Evolutionary conservation across 768 basidiomycete species (phyloP).

Genomic region (Sistotremastrum niveocremeum): DNA sequence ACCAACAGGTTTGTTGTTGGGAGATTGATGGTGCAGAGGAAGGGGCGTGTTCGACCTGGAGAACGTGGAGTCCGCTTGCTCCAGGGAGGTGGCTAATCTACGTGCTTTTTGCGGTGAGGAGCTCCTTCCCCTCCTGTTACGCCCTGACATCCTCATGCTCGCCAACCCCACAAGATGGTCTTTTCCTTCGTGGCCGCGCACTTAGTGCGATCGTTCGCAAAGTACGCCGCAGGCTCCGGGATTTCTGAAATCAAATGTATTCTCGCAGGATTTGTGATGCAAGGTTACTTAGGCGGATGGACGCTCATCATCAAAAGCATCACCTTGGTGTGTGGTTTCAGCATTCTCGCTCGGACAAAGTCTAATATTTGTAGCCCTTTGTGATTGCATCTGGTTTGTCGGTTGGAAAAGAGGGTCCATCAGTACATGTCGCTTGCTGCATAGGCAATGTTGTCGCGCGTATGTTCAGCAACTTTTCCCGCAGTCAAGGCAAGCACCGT

Average conservation of each 20-base stretch:
- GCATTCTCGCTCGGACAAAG: too few relatives aligned
- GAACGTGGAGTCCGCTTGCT: slow-evolving; percentile 67
- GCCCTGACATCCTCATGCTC: background rate
- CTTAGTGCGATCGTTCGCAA: slow-evolving; percentile 78
- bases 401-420: slow-evolving; percentile 97
- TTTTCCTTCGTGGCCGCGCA: slow-evolving; percentile 85
- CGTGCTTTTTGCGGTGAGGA: slow-evolving; percentile 74
- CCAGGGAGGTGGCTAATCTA: slow-evolving; percentile 74
- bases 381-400: slow-evolving; percentile 95
- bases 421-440: slow-evolving; percentile 93
- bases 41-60: slow-evolving; percentile 84
- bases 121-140: background rate
- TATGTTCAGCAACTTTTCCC: slow-evolving; percentile 65
- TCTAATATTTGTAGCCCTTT: slow-evolving; percentile 49
- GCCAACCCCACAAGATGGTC: slow-evolving; percentile 32
- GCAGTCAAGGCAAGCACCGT: slow-evolving; percentile 63
- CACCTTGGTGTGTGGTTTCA: slow-evolving; percentile 52
- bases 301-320: slow-evolving; percentile 92
- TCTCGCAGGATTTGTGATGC: slow-evolving; percentile 92
- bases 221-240: slow-evolving; percentile 93
- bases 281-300: slow-evolving; percentile 80
- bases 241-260: slow-evolving; percentile 99
- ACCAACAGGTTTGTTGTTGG: slow-evolving; percentile 97
- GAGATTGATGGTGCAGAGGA: slow-evolving; percentile 76
- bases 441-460: slow-evolving; percentile 85